Evolutionary conservation across 345 rosid species (phyloP).

Genomic region (Cardamine chenopodiifolia): DNA sequence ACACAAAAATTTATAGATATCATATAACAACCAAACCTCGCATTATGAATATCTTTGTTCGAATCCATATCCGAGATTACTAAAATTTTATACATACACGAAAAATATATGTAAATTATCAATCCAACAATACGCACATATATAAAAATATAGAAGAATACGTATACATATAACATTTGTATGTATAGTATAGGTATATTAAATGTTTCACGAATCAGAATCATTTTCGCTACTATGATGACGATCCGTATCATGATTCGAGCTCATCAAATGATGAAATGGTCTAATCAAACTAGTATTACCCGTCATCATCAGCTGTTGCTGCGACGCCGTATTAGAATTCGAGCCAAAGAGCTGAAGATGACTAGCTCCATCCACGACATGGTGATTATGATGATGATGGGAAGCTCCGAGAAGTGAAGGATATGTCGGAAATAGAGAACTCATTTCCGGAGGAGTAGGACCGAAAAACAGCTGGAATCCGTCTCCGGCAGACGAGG

Average conservation of each 20-base stretch:
- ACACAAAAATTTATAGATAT: background rate
- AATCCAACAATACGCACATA: slow-evolving; percentile 31
- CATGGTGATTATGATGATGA: slow-evolving; percentile 39
- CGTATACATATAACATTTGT: slow-evolving; percentile 28
- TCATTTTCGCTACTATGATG: slow-evolving; percentile 43
- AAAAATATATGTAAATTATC: background rate
- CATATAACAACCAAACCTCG: slow-evolving; percentile 1
- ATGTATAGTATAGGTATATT: slow-evolving; percentile 9
- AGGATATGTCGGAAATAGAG: slow-evolving; percentile 61
- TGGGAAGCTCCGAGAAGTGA: slow-evolving; percentile 45
- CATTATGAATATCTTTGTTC: slow-evolving; percentile 22
- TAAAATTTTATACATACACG: slow-evolving; percentile 17
- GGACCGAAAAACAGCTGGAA: slow-evolving; percentile 67
- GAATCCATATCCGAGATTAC: slow-evolving; percentile 13
- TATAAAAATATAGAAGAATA: background rate
- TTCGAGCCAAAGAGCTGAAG: slow-evolving; percentile 51
- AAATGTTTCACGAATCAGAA: slow-evolving; percentile 41
- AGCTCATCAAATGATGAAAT: slow-evolving; percentile 48
- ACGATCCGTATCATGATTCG: slow-evolving; percentile 45
- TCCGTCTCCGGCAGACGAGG: slow-evolving; percentile 38
- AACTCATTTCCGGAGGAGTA: slow-evolving; percentile 53
- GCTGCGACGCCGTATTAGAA: slow-evolving; percentile 41
- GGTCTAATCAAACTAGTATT: slow-evolving; percentile 46
- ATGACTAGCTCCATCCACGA: slow-evolving; percentile 37
- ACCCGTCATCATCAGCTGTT: slow-evolving; percentile 45